phyloP scores from a whole-genome alignment of 441 rosid species.

The Adansonia grandidieri region DNA sequence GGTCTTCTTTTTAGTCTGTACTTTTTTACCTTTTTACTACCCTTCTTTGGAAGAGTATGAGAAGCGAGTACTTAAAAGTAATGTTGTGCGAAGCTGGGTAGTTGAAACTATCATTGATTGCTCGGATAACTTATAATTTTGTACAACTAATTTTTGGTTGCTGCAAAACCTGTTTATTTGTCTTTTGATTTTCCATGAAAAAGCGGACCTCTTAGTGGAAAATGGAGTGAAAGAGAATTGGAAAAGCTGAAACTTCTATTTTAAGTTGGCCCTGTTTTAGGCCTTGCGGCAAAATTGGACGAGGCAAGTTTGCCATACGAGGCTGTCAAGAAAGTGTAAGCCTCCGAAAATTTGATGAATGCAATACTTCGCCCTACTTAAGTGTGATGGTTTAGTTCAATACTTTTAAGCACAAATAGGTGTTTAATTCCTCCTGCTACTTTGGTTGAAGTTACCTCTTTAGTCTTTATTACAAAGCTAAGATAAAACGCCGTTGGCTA shows the following conservation, averaged over 20 bases:
- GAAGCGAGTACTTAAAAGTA: not conserved
- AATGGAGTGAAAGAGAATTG: not conserved
- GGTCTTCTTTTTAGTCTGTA: not conserved
- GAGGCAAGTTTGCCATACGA: not conserved
- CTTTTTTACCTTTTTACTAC: not conserved
- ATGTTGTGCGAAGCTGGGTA: not conserved
- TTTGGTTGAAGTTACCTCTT: not conserved
- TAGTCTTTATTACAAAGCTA: not conserved
- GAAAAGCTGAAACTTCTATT: not conserved
- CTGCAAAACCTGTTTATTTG: not conserved
- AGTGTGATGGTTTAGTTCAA: not conserved
- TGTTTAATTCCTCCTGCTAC: not conserved
- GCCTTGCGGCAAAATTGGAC: not conserved
- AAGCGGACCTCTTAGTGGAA: not conserved
- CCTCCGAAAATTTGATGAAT: not conserved
- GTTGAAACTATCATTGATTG: constrained; percentile 12
- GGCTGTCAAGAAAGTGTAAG: not conserved
- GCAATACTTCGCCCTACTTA: not conserved
- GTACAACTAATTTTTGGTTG: constrained; percentile 18
- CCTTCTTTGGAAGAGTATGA: constrained; percentile 16
- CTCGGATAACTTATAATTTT: constrained; percentile 16
- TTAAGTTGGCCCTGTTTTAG: not conserved
- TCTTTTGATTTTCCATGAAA: not conserved
- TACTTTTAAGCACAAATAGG: not conserved
- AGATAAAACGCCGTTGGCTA: not conserved